phyloP scores from a whole-genome alignment of 2,329 filamentous ascomycete species.

The Fusarium sp. region DNA sequence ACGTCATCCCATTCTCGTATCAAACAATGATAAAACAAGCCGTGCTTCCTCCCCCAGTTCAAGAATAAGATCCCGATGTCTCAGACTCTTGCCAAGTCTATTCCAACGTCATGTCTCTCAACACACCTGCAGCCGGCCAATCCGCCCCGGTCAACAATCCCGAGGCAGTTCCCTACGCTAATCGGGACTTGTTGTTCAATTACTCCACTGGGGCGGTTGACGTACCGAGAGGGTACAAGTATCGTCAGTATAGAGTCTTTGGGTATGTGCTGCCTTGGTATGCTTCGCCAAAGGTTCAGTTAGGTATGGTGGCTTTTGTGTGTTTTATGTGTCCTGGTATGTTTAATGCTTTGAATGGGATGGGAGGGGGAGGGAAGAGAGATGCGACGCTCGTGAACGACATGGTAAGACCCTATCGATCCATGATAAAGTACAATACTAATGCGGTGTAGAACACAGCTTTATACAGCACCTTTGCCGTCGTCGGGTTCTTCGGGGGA shows the following conservation, averaged over 20 bases:
- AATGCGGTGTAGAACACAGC: slow-evolving; percentile 57
- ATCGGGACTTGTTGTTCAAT: slow-evolving; percentile 15
- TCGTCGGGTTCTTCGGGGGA: slow-evolving; percentile 76
- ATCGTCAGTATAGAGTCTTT: slow-evolving; percentile 33
- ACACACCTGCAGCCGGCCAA: slow-evolving; percentile 36
- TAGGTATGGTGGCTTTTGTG: slow-evolving; percentile 70
- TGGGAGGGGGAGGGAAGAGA: slow-evolving; percentile 68
- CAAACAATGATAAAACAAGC: not conserved
- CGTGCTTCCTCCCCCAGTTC: not conserved
- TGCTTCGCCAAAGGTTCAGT: slow-evolving; percentile 77
- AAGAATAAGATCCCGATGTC: not conserved
- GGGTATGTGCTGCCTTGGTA: slow-evolving; percentile 62
- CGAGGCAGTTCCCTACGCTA: slow-evolving; percentile 17
- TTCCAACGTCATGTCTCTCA: slow-evolving; percentile 28
- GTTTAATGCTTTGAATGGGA: slow-evolving; percentile 74
- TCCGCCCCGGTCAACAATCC: slow-evolving; percentile 34
- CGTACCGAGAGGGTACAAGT: slow-evolving; percentile 36
- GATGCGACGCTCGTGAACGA: slow-evolving; percentile 58
- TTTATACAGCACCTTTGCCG: slow-evolving; percentile 76
- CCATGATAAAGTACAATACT: rapidly evolving
- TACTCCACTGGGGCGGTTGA: slow-evolving; percentile 25
- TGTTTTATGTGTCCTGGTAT: slow-evolving; percentile 76
- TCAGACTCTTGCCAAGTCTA: not conserved
- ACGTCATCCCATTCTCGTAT: slow-evolving; percentile 4
- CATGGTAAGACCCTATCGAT: no score